Evolutionary conservation across 1,284 basidiomycete genomes (phyloP).

Genomic region (Fomitopsis pinicola): DNA sequence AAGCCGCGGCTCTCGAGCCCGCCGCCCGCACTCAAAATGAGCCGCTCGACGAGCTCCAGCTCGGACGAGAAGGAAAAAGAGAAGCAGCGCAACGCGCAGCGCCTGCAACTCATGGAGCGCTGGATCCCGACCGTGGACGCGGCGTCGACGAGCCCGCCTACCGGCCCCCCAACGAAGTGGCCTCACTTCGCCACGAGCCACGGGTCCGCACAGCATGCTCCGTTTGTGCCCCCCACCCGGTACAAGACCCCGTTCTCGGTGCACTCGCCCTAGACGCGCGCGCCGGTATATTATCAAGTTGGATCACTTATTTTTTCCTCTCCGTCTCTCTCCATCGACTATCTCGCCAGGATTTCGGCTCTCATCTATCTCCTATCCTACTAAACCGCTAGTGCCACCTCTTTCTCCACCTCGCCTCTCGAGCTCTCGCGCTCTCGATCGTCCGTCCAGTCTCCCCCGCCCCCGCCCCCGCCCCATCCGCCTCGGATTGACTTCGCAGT

Average conservation of each 20-base stretch:
- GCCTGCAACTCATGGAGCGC: slow-evolving; percentile 27
- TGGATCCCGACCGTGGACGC: slow-evolving; percentile 28
- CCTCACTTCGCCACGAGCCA: slow-evolving; percentile 4
- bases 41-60: slow-evolving; percentile 26
- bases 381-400: slow-evolving; percentile 7
- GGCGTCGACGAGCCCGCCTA: slow-evolving; percentile 21
- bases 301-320: slow-evolving; percentile 1
- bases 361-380: background rate
- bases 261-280: slow-evolving; percentile 19
- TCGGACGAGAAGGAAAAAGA: slow-evolving; percentile 29
- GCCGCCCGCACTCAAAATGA: slow-evolving; percentile 28
- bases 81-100: slow-evolving; percentile 22
- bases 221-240: slow-evolving; percentile 19
- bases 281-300: slow-evolving; percentile 2
- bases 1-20: slow-evolving; percentile 24
- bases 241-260: slow-evolving; percentile 29
- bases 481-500: background rate
- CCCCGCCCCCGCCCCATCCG: background rate
- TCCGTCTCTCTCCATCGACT: background rate
- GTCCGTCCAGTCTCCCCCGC: background rate
- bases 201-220: slow-evolving; percentile 15
- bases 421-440: background rate
- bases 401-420: background rate
- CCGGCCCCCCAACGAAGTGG: slow-evolving; percentile 18
- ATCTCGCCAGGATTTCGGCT: background rate